These are phyloP conservation scores for Ophiostoma populinum DNA, from an alignment of 2,329 filamentous ascomycete species.

Conservation along the genomic window DNA sequence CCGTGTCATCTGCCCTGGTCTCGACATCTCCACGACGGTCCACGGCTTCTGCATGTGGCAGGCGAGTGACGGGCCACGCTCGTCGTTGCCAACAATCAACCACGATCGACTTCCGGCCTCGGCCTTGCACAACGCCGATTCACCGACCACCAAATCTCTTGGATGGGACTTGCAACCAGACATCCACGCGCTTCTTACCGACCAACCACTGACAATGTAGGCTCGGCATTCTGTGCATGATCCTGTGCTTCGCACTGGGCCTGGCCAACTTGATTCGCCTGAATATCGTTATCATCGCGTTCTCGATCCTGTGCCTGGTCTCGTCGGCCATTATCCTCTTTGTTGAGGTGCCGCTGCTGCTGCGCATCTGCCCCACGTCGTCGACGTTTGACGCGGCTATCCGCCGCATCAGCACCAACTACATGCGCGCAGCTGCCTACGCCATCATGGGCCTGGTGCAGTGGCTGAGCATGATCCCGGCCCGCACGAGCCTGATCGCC, in stretches of 20 bases:
- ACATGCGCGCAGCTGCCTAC: slow-evolving; percentile 87
- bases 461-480: slow-evolving; percentile 58
- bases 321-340: slow-evolving; percentile 63
- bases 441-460: slow-evolving; percentile 62
- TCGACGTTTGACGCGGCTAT: slow-evolving; percentile 75
- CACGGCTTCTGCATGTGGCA: no score
- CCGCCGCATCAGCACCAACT: slow-evolving; percentile 87
- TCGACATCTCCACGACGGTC: no score
- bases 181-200: no score
- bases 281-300: slow-evolving; percentile 29
- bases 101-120: no score
- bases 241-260: slow-evolving; percentile 51
- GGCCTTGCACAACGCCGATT: no score
- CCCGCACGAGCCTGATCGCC: slow-evolving; percentile 60
- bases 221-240: slow-evolving; percentile 54
- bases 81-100: no score
- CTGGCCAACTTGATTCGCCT: slow-evolving; percentile 50
- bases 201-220: no score
- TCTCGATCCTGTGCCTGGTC: slow-evolving; percentile 36
- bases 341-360: slow-evolving; percentile 79
- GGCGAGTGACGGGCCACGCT: no score
- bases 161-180: no score
- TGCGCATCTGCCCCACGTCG: slow-evolving; percentile 95
- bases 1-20: background rate
- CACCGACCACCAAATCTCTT: no score